phyloP scores from a whole-genome alignment of 192 early-diverging fungal species.

The Umbelopsis isabellina region DNA sequence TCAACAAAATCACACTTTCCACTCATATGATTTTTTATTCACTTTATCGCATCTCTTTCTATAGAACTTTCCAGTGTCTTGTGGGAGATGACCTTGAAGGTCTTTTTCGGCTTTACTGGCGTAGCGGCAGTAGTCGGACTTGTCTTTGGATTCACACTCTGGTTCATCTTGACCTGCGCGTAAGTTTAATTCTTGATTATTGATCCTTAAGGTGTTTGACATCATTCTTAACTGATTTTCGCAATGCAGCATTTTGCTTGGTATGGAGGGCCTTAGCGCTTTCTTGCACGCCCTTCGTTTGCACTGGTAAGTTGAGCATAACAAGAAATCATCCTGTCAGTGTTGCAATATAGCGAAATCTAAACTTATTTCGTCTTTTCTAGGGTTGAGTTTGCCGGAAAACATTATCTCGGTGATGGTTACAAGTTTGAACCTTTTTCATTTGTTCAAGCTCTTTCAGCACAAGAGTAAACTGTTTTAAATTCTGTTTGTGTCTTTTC shows the following conservation, averaged over 20 bases:
- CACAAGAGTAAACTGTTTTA: conserved; percentile 8
- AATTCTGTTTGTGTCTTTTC: conserved; percentile 12
- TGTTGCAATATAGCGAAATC: too few relatives aligned
- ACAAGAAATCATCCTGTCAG: neutral
- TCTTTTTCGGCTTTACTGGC: conserved; percentile 53
- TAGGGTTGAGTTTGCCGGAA: conserved; percentile 96
- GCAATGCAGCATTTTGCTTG: conserved; percentile 59
- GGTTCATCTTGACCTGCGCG: conserved; percentile 83
- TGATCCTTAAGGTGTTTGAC: neutral
- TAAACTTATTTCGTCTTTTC: neutral
- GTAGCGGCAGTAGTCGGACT: conserved; percentile 69
- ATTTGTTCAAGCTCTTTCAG: conserved; percentile 54
- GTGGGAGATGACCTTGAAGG: conserved; percentile 89
- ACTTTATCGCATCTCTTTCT: neutral
- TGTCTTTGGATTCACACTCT: conserved; percentile 79
- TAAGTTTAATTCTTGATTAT: neutral
- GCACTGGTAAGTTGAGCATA: conserved; percentile 63
- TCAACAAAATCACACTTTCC: neutral
- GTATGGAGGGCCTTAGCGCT: conserved; percentile 88
- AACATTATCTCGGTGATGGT: conserved; percentile 95
- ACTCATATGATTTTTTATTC: neutral
- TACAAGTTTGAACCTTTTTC: conserved; percentile 90
- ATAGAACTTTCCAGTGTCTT: conserved; percentile 93
- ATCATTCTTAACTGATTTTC: neutral
- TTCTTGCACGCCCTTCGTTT: conserved; percentile 92